Percentiles rank a stretch among this genome's conserved stretches.
Evolutionary conservation across 768 basidiomycete species (phyloP).

Genomic region (Suillus discolor): DNA sequence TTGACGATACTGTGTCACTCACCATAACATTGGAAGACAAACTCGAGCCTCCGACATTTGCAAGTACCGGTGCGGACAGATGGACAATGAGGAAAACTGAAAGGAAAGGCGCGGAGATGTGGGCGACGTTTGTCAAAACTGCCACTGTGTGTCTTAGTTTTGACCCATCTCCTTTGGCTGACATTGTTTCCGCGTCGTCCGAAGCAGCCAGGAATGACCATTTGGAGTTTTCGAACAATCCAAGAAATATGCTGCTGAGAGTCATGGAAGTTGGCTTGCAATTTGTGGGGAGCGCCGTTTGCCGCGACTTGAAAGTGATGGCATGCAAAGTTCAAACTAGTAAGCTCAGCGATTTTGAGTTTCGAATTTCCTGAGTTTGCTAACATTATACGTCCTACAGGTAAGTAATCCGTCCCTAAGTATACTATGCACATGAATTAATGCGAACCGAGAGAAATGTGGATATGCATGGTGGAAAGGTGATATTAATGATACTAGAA

Average conservation of each 20-base stretch:
- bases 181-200: neutral
- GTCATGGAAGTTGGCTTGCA: neutral
- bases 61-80: slow-evolving; percentile 71
- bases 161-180: neutral
- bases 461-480: slow-evolving; percentile 2
- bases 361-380: neutral
- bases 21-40: slow-evolving; percentile 79
- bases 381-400: neutral
- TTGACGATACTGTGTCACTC: slow-evolving; percentile 22
- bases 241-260: neutral
- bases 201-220: neutral
- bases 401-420: neutral
- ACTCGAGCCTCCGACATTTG: slow-evolving; percentile 69
- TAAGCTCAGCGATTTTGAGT: neutral
- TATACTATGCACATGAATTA: slow-evolving; percentile 6
- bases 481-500: neutral
- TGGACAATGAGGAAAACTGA: slow-evolving; percentile 76
- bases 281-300: neutral
- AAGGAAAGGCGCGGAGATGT: slow-evolving; percentile 77
- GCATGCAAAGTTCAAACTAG: too few species aligned
- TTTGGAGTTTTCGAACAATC: neutral
- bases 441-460: neutral
- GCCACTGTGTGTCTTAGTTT: slow-evolving; percentile 19
- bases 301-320: neutral
- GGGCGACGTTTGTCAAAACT: slow-evolving; percentile 57